phyloP scores from a whole-genome alignment of 208 protist species.

The Naegleria fowleri region DNA sequence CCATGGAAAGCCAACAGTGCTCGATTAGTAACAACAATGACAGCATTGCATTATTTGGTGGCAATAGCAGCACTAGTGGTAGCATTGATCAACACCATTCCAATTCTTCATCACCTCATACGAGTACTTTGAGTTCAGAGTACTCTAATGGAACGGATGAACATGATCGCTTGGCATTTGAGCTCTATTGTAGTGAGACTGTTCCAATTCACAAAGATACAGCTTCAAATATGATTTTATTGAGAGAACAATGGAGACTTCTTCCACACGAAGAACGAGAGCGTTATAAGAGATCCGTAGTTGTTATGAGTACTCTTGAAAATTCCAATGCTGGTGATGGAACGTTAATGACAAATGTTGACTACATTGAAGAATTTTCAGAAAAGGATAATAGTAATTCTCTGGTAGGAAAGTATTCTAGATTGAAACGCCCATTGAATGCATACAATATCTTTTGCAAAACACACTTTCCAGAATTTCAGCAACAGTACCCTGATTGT shows the following conservation, averaged over 20 bases:
- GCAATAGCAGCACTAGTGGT: neutral
- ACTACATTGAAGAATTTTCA: neutral
- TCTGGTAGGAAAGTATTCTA: neutral
- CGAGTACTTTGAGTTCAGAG: neutral
- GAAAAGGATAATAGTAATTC: neutral
- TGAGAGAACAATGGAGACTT: neutral
- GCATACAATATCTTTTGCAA: constrained; percentile 30
- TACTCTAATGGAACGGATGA: neutral
- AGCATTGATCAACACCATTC: neutral
- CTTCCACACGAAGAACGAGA: neutral
- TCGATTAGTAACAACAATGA: neutral
- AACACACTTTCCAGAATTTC: constrained; percentile 14
- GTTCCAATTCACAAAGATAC: neutral
- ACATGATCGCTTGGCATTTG: neutral
- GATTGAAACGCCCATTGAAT: constrained; percentile 23
- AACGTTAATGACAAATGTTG: neutral
- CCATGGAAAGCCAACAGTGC: too few relatives aligned
- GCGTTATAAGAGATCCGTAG: neutral
- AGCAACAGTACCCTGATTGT: neutral
- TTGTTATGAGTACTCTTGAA: neutral
- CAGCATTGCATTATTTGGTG: too few relatives aligned
- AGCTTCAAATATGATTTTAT: neutral
- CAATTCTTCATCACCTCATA: neutral
- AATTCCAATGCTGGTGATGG: neutral
- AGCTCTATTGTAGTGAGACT: neutral